Base-by-base conservation (phyloP, 805 yeast genomes). In the Geotrichum ghanense region DNA sequence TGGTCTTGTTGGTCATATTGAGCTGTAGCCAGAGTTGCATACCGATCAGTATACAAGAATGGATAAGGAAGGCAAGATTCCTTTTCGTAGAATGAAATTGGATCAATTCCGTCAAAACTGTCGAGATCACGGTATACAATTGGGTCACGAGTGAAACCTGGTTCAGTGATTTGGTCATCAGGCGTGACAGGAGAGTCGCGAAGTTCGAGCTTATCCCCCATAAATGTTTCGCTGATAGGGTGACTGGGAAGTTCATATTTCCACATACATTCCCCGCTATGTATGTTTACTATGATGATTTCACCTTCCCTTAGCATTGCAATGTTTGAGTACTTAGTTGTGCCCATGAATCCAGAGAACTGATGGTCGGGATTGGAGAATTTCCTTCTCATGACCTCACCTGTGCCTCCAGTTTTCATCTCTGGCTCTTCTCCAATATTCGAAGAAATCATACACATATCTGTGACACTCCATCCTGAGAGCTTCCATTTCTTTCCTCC, bases 201-300 rank as follows among this genome's bases (percentile, higher is more conserved):
- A 31, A 31, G 12, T 6, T 5, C 37, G 5, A 31, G 16, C 12
- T 39, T 22, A 4, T 7, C 24, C 17, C 42, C 16, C 42, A 39
- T 39, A n/a, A 12, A 22, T 12, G 23, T 22, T 20, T 22, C 42
- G 23, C 25, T 22, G 24, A 63, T 61, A 3, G 67, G 60, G 2
- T 27, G 37, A 3, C 21, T 22, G 1, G 78, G 77, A 21, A 76
- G 53, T 20, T 66, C 63, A 52, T 70, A 75, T 52, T 71, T 62
- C 56, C 62, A 56, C 31, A 48, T 50, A 22, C 56, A 51, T 2
- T 57, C 59, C 23, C 59, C 57, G 14, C 57, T 25, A 3, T 20
- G 10, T 6, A 48, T 41, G 22, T 51, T 49, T 16, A 45, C 48
- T 2, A 55, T 31, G 2, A 54, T 40, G 14, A 54, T 17, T 31